A percentile compares a stretch with the other conserved stretches of the same genome.
Evolutionary conservation across 805 yeast species (phyloP).

Genomic region (Candida corydali): DNA sequence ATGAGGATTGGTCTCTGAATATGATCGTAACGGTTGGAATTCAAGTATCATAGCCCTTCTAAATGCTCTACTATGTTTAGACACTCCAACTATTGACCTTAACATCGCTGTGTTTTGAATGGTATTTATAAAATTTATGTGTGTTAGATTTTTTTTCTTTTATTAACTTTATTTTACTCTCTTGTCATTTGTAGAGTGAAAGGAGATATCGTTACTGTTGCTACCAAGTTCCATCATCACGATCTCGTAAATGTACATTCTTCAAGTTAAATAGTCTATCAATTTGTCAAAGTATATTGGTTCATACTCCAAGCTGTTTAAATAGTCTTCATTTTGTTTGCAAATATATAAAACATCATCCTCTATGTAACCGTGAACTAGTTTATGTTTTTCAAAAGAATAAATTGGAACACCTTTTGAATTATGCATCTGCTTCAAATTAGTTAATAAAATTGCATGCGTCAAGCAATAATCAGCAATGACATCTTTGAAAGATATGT

Average conservation of each 20-base stretch:
- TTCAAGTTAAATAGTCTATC: not conserved
- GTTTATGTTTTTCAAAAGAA: conserved; percentile 12
- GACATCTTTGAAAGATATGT: conserved; percentile 59
- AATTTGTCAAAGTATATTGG: conserved; percentile 39
- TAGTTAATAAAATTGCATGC: conserved; percentile 42
- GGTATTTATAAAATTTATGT: not conserved
- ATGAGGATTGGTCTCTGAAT: not conserved
- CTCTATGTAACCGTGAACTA: conserved; percentile 47
- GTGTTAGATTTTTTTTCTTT: not conserved
- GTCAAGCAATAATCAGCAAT: conserved; percentile 56
- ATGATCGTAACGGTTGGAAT: conserved; percentile 5
- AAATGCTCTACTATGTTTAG: conserved; percentile 7
- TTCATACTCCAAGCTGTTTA: conserved; percentile 19
- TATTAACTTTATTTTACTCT: too few relatives aligned
- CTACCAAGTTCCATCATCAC: too few relatives aligned
- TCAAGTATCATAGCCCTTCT: conserved; percentile 7
- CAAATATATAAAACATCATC: conserved; percentile 62
- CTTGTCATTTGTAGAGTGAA: too few relatives aligned
- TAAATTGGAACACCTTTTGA: conserved; percentile 42
- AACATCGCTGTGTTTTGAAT: conserved; percentile 5
- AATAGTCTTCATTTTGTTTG: not conserved
- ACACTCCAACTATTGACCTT: conserved; percentile 3
- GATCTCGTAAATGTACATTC: not conserved
- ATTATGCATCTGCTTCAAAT: conserved; percentile 23
- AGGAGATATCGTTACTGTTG: too few relatives aligned